A percentile compares a stretch with the other conserved stretches of the same genome.
phyloP scores from a whole-genome alignment of 352 stramenopile genomes.

The Peronospora destructor region DNA sequence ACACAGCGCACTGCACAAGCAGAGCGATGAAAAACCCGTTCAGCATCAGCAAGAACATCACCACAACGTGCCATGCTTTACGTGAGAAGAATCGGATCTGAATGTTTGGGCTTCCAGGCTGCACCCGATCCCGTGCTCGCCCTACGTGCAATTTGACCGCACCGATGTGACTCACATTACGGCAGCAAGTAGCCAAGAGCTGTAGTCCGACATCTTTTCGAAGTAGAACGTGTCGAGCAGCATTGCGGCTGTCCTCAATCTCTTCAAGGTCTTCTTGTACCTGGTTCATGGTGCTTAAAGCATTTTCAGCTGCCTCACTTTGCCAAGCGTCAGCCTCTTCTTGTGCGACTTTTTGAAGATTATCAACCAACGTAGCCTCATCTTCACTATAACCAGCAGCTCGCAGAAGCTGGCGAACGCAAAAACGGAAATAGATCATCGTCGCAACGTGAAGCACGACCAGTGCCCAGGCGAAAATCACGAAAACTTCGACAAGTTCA shows the following conservation, averaged over 20 bases:
- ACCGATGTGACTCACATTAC: slow-evolving; percentile 14
- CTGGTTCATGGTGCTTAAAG: slow-evolving; percentile 13
- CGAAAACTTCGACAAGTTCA: slow-evolving; percentile 32
- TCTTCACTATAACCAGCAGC: slow-evolving; percentile 28
- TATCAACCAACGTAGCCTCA: slow-evolving; percentile 5
- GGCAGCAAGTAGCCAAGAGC: slow-evolving; percentile 18
- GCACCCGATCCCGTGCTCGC: slow-evolving; percentile 4
- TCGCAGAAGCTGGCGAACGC: slow-evolving; percentile 26
- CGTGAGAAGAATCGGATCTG: slow-evolving; percentile 47
- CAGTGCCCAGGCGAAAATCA: slow-evolving; percentile 29
- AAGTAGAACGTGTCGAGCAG: slow-evolving; percentile 9
- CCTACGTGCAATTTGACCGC: slow-evolving; percentile 3
- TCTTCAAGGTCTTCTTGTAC: slow-evolving; percentile 25
- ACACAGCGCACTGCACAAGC: slow-evolving; percentile 56
- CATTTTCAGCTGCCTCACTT: slow-evolving; percentile 20
- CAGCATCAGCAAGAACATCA: slow-evolving; percentile 61
- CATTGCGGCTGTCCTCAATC: slow-evolving; percentile 18
- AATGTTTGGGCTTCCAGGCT: slow-evolving; percentile 8
- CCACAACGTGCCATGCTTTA: slow-evolving; percentile 55
- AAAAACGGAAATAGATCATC: slow-evolving; percentile 34
- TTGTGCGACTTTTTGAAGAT: slow-evolving; percentile 14
- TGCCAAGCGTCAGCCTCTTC: slow-evolving; percentile 16
- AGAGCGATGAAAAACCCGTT: slow-evolving; percentile 63
- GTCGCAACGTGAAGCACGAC: slow-evolving; percentile 33
- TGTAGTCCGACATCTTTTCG: slow-evolving; percentile 22